Evolutionary conservation across 2,329 filamentous ascomycete genomes (phyloP).

Genomic region (Aspergillus latus): DNA sequence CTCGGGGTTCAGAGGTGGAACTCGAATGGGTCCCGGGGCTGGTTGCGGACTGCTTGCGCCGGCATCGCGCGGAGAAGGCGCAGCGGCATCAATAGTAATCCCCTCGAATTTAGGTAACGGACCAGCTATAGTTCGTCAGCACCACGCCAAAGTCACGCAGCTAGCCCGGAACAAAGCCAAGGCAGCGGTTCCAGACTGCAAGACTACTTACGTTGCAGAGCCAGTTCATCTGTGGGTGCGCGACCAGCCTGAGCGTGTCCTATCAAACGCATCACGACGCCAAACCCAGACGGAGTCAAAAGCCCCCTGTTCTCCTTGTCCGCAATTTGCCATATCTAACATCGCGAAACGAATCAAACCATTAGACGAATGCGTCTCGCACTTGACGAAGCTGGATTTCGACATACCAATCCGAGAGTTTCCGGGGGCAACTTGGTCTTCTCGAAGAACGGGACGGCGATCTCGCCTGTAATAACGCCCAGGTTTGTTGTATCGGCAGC

Average conservation of each 20-base stretch:
- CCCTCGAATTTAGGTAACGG: constrained; percentile 91
- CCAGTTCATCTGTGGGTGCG: constrained; percentile 76
- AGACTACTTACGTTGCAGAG: constrained; percentile 64
- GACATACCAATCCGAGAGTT: constrained; percentile 77
- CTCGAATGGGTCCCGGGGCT: constrained; percentile 67
- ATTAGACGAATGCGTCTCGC: constrained; percentile 8
- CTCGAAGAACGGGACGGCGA: constrained; percentile 97
- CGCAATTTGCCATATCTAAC: constrained; percentile 96
- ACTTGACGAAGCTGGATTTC: not conserved
- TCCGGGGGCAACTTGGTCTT: constrained; percentile 86
- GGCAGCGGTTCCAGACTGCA: not conserved
- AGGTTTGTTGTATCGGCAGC: constrained; percentile 89
- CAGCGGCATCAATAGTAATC: constrained; percentile 51
- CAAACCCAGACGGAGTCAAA: constrained; percentile 88
- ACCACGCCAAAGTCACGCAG: not conserved
- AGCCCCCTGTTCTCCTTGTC: constrained; percentile 95
- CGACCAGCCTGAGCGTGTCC: constrained; percentile 90
- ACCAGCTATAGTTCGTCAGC: constrained; percentile 52
- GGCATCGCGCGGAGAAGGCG: constrained; percentile 52
- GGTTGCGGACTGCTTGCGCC: constrained; percentile 45
- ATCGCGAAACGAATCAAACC: constrained; percentile 4
- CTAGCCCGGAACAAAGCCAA: not conserved
- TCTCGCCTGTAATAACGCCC: constrained; percentile 91
- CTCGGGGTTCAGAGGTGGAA: constrained; percentile 82
- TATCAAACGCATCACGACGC: constrained; percentile 88